Percentiles rank a stretch among this genome's conserved stretches.
Conservation (phyloP, 2,329 filamentous ascomycete species). For the Magnaporthiopsis poae region DNA sequence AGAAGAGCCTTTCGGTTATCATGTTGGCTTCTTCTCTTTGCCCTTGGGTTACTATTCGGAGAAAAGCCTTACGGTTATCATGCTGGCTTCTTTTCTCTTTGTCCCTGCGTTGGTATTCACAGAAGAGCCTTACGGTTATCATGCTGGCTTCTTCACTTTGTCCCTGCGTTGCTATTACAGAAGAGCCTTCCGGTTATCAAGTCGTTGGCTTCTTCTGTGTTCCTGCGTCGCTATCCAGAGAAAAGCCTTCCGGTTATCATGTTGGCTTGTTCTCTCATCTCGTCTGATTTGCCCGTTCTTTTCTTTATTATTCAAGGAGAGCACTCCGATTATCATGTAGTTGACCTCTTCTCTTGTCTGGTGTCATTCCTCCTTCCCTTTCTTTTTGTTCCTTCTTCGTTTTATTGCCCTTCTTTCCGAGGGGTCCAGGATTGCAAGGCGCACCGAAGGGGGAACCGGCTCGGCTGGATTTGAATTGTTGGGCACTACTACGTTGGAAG, state of each 20-base stretch:
- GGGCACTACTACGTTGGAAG: background rate
- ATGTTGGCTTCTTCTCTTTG: background rate
- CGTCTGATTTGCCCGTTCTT: too few relatives aligned
- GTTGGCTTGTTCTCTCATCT: background rate
- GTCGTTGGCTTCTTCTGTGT: background rate
- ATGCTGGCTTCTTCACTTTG: too few relatives aligned
- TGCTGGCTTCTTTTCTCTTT: too few relatives aligned
- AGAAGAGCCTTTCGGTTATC: background rate
- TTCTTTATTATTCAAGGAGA: background rate
- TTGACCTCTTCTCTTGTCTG: background rate
- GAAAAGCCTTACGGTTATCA: too few relatives aligned
- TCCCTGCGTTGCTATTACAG: background rate
- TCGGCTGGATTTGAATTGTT: background rate
- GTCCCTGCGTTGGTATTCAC: too few relatives aligned
- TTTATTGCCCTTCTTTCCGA: background rate
- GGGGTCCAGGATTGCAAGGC: background rate
- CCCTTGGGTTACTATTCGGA: too few relatives aligned
- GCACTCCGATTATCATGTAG: background rate
- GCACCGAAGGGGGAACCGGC: background rate
- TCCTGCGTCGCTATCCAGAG: background rate
- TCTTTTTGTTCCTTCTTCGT: background rate
- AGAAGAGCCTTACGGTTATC: too few relatives aligned
- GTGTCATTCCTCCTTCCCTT: background rate
- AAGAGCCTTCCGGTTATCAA: background rate
- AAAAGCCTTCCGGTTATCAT: background rate